phyloP scores from a whole-genome alignment of 2,329 filamentous ascomycete genomes.

The Trichoderma gracile region DNA sequence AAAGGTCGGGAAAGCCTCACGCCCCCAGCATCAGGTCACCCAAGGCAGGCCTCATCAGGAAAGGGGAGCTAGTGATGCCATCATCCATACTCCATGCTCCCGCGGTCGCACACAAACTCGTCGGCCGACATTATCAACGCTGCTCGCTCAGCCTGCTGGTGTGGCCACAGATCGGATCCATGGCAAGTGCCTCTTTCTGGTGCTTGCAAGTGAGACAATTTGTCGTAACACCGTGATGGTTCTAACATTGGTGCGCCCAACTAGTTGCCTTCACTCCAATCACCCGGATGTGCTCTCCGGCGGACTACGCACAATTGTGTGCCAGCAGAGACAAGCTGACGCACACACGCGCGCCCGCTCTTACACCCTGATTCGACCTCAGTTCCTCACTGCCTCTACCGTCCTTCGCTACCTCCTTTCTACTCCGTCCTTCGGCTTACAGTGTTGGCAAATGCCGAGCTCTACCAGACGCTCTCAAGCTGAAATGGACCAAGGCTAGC shows the following conservation, averaged over 20 bases:
- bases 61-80: slow-evolving; percentile 13
- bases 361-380: background rate
- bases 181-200: background rate
- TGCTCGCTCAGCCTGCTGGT: background rate
- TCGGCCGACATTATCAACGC: slow-evolving; percentile 20
- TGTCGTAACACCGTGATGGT: slow-evolving; percentile 6
- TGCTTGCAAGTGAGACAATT: slow-evolving; percentile 18
- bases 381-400: background rate
- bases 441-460: background rate
- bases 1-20: background rate
- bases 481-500: background rate
- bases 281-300: slow-evolving; percentile 10
- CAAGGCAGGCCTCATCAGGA: slow-evolving; percentile 2
- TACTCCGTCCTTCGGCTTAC: background rate
- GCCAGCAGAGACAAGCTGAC: slow-evolving; percentile 24
- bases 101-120: slow-evolving; percentile 15
- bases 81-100: slow-evolving; percentile 17
- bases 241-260: slow-evolving; percentile 9
- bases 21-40: background rate
- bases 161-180: slow-evolving; percentile 7
- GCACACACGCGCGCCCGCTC: background rate
- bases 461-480: background rate
- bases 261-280: slow-evolving; percentile 10
- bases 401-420: background rate
- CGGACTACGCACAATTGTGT: slow-evolving; percentile 14